These are phyloP conservation scores for Botrytis deweyae DNA, from an alignment of 2,329 filamentous ascomycete species.

Conservation along the genomic window DNA sequence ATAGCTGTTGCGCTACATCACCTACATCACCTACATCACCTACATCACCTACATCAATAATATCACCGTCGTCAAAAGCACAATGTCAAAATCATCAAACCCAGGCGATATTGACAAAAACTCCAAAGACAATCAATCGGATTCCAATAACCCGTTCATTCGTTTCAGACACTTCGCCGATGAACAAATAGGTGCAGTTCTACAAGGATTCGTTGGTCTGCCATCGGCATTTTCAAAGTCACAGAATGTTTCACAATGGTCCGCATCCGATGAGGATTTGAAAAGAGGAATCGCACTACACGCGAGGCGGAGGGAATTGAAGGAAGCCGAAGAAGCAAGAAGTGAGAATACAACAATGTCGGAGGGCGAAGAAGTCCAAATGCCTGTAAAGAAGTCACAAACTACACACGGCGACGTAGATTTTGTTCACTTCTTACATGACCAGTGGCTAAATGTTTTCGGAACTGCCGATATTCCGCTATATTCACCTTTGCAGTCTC, in stretches of 20 bases:
- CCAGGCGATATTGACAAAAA: slow-evolving; percentile 23
- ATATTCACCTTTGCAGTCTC: slow-evolving; percentile 29
- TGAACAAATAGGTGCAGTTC: slow-evolving; percentile 35
- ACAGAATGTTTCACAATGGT: slow-evolving; percentile 30
- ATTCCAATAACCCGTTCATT: slow-evolving; percentile 37
- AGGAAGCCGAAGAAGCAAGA: slow-evolving; percentile 26
- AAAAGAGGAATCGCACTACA: slow-evolving; percentile 34
- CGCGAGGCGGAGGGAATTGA: slow-evolving; percentile 29
- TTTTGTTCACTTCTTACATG: not conserved
- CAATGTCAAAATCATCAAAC: slow-evolving; percentile 28
- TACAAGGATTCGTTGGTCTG: slow-evolving; percentile 39
- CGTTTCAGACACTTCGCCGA: slow-evolving; percentile 38
- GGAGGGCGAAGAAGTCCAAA: slow-evolving; percentile 22
- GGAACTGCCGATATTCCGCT: slow-evolving; percentile 32
- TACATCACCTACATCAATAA: not conserved
- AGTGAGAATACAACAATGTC: slow-evolving; percentile 2
- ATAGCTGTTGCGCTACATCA: not conserved
- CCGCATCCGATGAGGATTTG: slow-evolving; percentile 35
- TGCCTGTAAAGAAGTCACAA: slow-evolving; percentile 25
- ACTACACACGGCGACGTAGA: not conserved
- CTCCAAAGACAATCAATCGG: not conserved
- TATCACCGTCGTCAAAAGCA: not conserved
- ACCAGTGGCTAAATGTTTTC: not conserved
- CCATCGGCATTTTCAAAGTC: slow-evolving; percentile 37
- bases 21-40: too few relatives aligned